Evolutionary conservation across 345 rosid genomes (phyloP).

Genomic region (Eutrema yunnanense): DNA sequence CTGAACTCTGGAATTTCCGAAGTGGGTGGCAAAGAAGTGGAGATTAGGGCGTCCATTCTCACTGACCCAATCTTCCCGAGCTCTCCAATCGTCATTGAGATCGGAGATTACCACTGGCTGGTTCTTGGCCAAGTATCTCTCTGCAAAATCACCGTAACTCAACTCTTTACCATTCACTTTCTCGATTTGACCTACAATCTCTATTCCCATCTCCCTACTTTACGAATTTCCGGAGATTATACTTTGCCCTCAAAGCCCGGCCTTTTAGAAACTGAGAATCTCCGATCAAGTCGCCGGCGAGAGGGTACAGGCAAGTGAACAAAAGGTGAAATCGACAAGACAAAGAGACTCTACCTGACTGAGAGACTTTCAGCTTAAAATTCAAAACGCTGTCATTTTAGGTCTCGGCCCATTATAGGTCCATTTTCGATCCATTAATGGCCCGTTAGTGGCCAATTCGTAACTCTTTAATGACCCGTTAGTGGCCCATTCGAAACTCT

Average conservation of each 20-base stretch:
- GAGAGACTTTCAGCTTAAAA: neutral
- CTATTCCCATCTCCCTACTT: slow-evolving; percentile 42
- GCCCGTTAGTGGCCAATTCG: too few species aligned
- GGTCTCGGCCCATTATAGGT: neutral
- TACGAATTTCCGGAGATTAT: neutral
- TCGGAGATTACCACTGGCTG: slow-evolving; percentile 68
- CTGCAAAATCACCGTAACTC: slow-evolving; percentile 56
- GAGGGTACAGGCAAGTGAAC: neutral
- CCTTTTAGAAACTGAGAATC: neutral
- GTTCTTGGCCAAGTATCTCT: slow-evolving; percentile 57
- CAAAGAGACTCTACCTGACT: neutral
- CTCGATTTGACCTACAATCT: slow-evolving; percentile 59
- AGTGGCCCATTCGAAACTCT: too few species aligned
- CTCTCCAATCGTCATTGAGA: slow-evolving; percentile 78
- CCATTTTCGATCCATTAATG: too few species aligned
- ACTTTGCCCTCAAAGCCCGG: neutral
- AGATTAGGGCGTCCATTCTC: slow-evolving; percentile 53
- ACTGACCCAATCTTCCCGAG: slow-evolving; percentile 73
- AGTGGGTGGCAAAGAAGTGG: slow-evolving; percentile 54
- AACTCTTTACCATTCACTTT: slow-evolving; percentile 59
- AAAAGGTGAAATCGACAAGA: neutral
- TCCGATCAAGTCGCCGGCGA: slow-evolving; percentile 7
- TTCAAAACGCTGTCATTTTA: neutral
- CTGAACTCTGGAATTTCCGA: slow-evolving; percentile 77
- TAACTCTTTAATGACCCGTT: too few species aligned